Percentiles rank a stretch among this genome's conserved stretches.
phyloP scores from a whole-genome alignment of 1,284 basidiomycete genomes.

The Retiboletus flavoniger region DNA sequence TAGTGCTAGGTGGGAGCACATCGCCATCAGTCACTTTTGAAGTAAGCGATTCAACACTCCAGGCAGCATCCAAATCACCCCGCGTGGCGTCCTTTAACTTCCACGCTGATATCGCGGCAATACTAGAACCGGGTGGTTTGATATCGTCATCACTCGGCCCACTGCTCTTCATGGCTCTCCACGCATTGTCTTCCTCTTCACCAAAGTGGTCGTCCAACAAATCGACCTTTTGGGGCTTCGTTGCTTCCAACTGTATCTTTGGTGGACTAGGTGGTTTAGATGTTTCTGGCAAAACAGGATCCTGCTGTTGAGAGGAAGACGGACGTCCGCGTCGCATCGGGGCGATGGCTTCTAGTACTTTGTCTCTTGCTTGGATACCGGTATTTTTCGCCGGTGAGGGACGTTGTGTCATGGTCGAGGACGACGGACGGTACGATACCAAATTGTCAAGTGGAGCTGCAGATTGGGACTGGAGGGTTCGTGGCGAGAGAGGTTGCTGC shows the following conservation, averaged over 20 bases:
- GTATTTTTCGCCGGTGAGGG: conserved; percentile 30
- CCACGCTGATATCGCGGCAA: conserved; percentile 35
- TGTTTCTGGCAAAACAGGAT: conserved; percentile 26
- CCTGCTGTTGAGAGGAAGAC: conserved; percentile 35
- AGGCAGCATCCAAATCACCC: conserved; percentile 43
- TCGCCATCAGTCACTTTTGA: conserved; percentile 28
- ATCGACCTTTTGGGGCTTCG: conserved; percentile 34
- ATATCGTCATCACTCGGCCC: conserved; percentile 20
- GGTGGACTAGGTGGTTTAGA: conserved; percentile 43
- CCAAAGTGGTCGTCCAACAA: conserved; percentile 44
- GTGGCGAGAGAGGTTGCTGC: conserved; percentile 49
- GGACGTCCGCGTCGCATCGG: conserved; percentile 77
- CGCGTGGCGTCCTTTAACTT: conserved; percentile 23
- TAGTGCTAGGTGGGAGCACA: conserved; percentile 9
- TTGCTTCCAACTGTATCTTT: conserved; percentile 26
- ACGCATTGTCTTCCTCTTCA: conserved; percentile 51
- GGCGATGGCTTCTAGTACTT: conserved; percentile 71
- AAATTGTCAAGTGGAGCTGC: conserved; percentile 35
- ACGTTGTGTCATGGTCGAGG: conserved; percentile 28
- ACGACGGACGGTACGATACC: conserved; percentile 39
- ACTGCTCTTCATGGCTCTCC: conserved; percentile 43
- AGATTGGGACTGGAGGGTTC: conserved; percentile 33
- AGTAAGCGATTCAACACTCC: conserved; percentile 40
- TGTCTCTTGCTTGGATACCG: conserved; percentile 67
- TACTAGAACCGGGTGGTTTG: conserved; percentile 39